Evolutionary conservation across 768 basidiomycete genomes (phyloP), one percentile per base, ranked within the genome.

Genomic region (Suillus occidentalis): DNA sequence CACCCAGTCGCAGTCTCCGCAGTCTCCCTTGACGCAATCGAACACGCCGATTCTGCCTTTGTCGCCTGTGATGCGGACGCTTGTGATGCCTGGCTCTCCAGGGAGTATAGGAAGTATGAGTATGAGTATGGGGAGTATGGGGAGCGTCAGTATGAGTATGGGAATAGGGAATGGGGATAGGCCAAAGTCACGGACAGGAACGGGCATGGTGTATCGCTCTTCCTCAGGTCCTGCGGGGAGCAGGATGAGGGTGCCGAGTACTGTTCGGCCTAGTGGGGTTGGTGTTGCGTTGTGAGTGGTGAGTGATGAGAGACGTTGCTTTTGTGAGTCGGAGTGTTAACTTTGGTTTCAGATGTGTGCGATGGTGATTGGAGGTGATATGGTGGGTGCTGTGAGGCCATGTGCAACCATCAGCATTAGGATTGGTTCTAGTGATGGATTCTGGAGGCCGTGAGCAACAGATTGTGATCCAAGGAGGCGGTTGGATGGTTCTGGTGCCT

Each of bases 151-250:
- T 6, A n/a, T 12, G n/a, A 49, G 47, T 6, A 49, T 31, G 18
- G 52, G 52, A 18, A 53, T 31, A 28, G 49, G 49, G 13, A 50
- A 50, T 25, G 49, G 59, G 22, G 74, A 72, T 40, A 76, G 79
- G 18, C 86, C 85, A 22, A 83, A 77, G 66, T 87, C 89, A 12
- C 75, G 89, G 36, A 89, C 84, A 12, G 88, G 88, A 7, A 87
- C 88, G 13, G 88, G 88, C n/a, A 90, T 90, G 88, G 75, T 79
- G 43, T 90, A 90, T 70, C 80, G 84, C 53, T 64, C 64, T 40
- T 65, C 64, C 25, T 60, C 52, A 18, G 55, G 70, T 36, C 60
- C 56, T 14, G 57, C 79, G 73, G 74, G 79, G 72, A 71, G 69
- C 16, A 74, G 71, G 20, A 84, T 84, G 76, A 80, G 77, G 14